Conservation (phyloP, 371 early-diverging fungal species). For the Mucor piriformis region DNA sequence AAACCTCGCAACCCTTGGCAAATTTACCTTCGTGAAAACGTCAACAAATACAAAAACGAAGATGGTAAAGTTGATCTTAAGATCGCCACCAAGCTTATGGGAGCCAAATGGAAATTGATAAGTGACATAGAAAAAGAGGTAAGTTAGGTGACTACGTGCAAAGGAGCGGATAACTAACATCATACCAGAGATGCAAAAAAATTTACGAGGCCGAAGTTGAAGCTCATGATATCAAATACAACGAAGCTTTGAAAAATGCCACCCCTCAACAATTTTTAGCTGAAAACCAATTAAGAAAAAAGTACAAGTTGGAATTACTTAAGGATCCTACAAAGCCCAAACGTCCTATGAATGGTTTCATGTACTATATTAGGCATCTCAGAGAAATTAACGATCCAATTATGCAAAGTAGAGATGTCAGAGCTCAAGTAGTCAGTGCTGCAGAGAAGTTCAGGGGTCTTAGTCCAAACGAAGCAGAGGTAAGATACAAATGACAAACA, state of each 20-base stretch:
- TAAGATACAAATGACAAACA: not conserved
- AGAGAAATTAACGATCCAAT: constrained; percentile 2
- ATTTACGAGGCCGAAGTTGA: constrained; percentile 31
- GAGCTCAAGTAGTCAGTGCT: not conserved
- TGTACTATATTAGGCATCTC: constrained; percentile 42
- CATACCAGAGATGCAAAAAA: constrained; percentile 32
- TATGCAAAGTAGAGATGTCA: not conserved
- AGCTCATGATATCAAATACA: constrained; percentile 28
- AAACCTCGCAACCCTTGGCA: constrained; percentile 57
- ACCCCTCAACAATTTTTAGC: constrained; percentile 51
- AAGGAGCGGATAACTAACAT: not conserved
- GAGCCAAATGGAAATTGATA: constrained; percentile 32
- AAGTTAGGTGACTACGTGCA: too few species aligned
- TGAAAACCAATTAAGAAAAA: constrained; percentile 54
- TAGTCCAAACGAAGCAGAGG: constrained; percentile 3
- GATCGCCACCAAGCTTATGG: constrained; percentile 23
- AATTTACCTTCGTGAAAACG: constrained; percentile 46
- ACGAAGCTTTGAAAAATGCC: constrained; percentile 45
- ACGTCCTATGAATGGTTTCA: constrained; percentile 50
- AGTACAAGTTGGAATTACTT: constrained; percentile 48
- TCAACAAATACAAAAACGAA: constrained; percentile 29
- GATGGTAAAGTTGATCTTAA: constrained; percentile 33
- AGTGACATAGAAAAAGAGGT: constrained; percentile 43
- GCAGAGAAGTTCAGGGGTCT: constrained; percentile 13
- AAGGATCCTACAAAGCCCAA: constrained; percentile 69